phyloP scores from a whole-genome alignment of 2,329 filamentous ascomycete species.

The Chaetomium sp. region DNA sequence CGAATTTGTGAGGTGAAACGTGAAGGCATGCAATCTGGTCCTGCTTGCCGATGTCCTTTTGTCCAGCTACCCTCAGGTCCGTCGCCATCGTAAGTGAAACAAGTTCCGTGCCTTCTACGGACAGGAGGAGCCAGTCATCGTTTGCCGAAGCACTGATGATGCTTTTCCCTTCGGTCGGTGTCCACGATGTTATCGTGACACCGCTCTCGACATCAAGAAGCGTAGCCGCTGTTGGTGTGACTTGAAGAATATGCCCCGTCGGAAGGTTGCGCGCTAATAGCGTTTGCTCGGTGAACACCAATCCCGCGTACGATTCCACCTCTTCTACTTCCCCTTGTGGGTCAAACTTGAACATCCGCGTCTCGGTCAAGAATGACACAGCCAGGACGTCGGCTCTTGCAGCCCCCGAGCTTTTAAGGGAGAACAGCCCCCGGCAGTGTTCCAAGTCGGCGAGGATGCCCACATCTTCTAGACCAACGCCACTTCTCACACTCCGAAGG shows the following conservation, averaged over 20 bases:
- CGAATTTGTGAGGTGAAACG: conserved; percentile 55
- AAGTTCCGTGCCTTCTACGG: conserved; percentile 66
- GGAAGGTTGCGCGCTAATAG: conserved; percentile 62
- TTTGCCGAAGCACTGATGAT: conserved; percentile 80
- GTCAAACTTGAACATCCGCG: conserved; percentile 73
- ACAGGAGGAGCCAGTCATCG: conserved; percentile 61
- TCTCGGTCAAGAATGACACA: conserved; percentile 76
- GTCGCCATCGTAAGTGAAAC: conserved; percentile 59
- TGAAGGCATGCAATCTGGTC: conserved; percentile 85
- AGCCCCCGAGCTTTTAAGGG: conserved; percentile 48
- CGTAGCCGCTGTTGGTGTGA: conserved; percentile 58
- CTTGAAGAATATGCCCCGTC: conserved; percentile 62
- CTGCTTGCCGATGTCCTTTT: conserved; percentile 55
- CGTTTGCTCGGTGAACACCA: conserved; percentile 64
- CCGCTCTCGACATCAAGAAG: conserved; percentile 57
- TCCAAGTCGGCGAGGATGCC: conserved; percentile 76
- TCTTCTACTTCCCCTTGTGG: conserved; percentile 76
- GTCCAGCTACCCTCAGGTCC: conserved; percentile 50
- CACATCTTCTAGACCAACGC: conserved; percentile 83
- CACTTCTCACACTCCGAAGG: conserved; percentile 83
- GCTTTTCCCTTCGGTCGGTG: conserved; percentile 38
- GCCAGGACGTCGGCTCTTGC: conserved; percentile 62
- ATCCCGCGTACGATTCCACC: conserved; percentile 65
- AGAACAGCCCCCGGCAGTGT: conserved; percentile 66
- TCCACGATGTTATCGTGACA: conserved; percentile 53